Base-by-base conservation (phyloP, 2,329 filamentous ascomycete genomes). In the Fusarium oxysporum region DNA sequence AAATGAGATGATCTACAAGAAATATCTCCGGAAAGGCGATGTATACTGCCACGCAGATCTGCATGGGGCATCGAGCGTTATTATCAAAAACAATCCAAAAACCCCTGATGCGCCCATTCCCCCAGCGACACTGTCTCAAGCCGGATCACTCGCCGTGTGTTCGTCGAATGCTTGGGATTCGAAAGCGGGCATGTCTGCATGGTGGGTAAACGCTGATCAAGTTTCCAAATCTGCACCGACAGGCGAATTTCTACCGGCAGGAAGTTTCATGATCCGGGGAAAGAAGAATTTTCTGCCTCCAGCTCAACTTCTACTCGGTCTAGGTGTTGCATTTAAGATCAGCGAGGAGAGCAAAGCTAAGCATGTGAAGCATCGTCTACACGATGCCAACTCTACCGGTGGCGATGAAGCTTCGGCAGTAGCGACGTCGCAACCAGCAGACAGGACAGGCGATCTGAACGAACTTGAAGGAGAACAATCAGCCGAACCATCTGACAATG, bases 91-190 rank as follows among this genome's bases (percentile, higher is more conserved):
- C 81, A 93, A 93, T 62, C 87, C 91, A 0, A 89, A 88, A 38
- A 93, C 90, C 0, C 90, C 93, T 0, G 92, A 97, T 80, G 93
- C 93, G 2, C 95, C 95, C 0, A 96, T 99, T 32, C 94, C 96
- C 6, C 96, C 96, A 0, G 93, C 94, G 4, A 98, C 96, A 0
- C 84, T 99, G 6, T 92, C 94, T 0, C 96, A 99, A 83, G 96
- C 96, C 8, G 96, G 96, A 0, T 92, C 92, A 48, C 84, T 98
- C 35, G 91, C 92, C 0, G 93, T 99, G 9, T 94, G 93, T 70
- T 93, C 93, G 13, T 98, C 95, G 2, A 92, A 87, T 63, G 96
- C 96, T 0, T 99, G 96, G 96, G 96, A 98, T 68, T 96, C 93
- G 3, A 99, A 99, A 81, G 96, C 96, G 13, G 90, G 94, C 21